Conservation (phyloP, 2,329 filamentous ascomycete genomes). For the Thelonectria discophora region DNA sequence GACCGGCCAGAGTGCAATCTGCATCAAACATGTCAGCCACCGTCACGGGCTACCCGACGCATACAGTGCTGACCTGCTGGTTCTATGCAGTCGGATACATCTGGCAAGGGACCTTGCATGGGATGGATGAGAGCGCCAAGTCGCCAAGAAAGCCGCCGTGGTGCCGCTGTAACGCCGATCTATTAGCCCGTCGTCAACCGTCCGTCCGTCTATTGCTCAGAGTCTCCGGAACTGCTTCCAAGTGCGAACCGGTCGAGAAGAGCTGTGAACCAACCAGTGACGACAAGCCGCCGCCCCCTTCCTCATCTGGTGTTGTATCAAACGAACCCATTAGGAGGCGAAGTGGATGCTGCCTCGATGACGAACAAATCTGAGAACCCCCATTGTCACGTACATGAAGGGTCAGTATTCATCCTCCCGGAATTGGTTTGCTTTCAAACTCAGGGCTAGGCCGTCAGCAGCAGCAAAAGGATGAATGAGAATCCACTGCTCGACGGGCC, state of each 20-base stretch:
- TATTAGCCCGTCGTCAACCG: constrained; percentile 4
- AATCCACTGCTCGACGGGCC: constrained; percentile 13
- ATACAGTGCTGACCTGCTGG: background rate
- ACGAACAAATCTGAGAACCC: constrained; percentile 33
- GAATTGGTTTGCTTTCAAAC: constrained; percentile 4
- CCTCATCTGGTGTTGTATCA: constrained; percentile 4
- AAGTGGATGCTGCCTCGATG: constrained; percentile 30
- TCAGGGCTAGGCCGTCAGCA: constrained; percentile 12
- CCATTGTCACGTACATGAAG: background rate
- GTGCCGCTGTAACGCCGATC: constrained; percentile 5
- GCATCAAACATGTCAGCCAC: background rate
- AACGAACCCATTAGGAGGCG: constrained; percentile 4
- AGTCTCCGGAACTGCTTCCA: constrained; percentile 5
- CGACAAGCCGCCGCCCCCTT: background rate
- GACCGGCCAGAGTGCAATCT: background rate
- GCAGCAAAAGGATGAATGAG: background rate
- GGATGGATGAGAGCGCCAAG: background rate
- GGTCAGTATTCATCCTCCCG: too few relatives aligned
- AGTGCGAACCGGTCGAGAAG: constrained; percentile 2
- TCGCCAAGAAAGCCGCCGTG: background rate
- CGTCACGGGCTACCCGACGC: background rate
- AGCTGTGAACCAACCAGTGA: constrained; percentile 5
- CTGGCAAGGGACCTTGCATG: constrained; percentile 4
- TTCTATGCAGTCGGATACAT: background rate
- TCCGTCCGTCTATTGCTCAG: constrained; percentile 5